phyloP scores from a whole-genome alignment of 768 basidiomycete species.

The Hysterangium stoloniferum region DNA sequence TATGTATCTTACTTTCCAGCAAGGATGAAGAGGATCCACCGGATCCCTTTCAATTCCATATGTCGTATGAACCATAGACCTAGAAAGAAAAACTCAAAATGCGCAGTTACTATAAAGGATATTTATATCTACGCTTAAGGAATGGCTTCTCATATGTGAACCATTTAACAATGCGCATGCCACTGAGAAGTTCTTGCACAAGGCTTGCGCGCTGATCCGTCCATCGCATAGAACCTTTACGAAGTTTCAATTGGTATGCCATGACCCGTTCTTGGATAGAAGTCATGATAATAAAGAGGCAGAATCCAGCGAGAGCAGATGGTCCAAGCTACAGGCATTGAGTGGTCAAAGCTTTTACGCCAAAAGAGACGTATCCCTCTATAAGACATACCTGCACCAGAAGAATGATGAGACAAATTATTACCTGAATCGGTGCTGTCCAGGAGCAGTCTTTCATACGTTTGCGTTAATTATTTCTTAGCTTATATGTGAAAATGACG shows the following conservation, averaged over 20 bases:
- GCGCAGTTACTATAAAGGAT: neutral
- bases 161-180: slow-evolving; percentile 70
- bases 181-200: slow-evolving; percentile 57
- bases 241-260: slow-evolving; percentile 45
- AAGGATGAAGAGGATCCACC: slow-evolving; percentile 50
- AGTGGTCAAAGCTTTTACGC: slow-evolving; percentile 1
- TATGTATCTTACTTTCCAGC: slow-evolving; percentile 46
- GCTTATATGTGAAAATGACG: neutral
- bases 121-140: slow-evolving; percentile 40
- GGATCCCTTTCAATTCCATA: slow-evolving; percentile 47
- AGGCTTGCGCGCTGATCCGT: slow-evolving; percentile 58
- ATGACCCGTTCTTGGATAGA: slow-evolving; percentile 60
- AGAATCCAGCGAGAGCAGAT: slow-evolving; percentile 63
- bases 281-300: slow-evolving; percentile 52
- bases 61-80: slow-evolving; percentile 47
- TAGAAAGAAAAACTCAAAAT: slow-evolving; percentile 17
- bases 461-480: neutral
- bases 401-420: slow-evolving; percentile 52
- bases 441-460: slow-evolving; percentile 24
- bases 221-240: slow-evolving; percentile 49
- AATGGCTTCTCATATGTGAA: slow-evolving; percentile 70
- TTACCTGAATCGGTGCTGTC: slow-evolving; percentile 63
- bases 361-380: slow-evolving; percentile 5
- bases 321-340: slow-evolving; percentile 57
- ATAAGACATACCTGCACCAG: slow-evolving; percentile 42